phyloP scores from a whole-genome alignment of 768 basidiomycete genomes.

The Tricholoma saponaceum region DNA sequence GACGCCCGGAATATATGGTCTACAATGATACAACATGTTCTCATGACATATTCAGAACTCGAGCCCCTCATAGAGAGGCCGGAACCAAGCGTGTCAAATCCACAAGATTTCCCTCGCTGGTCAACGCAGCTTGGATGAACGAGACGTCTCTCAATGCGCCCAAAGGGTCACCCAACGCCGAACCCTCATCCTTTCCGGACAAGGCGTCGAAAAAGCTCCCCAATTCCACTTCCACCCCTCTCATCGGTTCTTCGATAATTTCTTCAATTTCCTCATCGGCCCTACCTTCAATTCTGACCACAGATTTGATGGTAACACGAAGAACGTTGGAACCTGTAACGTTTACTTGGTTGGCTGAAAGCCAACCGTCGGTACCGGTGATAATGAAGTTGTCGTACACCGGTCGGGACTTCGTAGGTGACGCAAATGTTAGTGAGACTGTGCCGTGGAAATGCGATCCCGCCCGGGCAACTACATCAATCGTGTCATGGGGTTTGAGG shows the following conservation, averaged over 20 bases:
- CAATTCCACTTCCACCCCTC: constrained; percentile 57
- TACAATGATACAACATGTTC: no score
- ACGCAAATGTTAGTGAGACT: constrained; percentile 60
- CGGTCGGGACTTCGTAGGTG: constrained; percentile 41
- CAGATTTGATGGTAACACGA: constrained; percentile 37
- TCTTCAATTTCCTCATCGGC: constrained; percentile 44
- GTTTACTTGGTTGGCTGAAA: constrained; percentile 38
- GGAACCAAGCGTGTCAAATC: constrained; percentile 44
- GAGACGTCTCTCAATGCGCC: constrained; percentile 72
- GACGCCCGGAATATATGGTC: no score
- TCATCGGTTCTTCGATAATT: constrained; percentile 41
- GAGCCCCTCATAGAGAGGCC: neutral
- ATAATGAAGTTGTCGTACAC: constrained; percentile 40
- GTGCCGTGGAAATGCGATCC: constrained; percentile 52
- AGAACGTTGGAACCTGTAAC: constrained; percentile 21
- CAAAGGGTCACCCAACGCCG: constrained; percentile 51
- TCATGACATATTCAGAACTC: no score
- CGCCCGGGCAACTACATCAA: constrained; percentile 52
- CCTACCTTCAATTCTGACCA: constrained; percentile 31
- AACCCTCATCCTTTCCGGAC: constrained; percentile 44
- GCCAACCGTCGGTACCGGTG: constrained; percentile 61
- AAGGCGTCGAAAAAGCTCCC: constrained; percentile 55
- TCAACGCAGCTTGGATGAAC: constrained; percentile 74
- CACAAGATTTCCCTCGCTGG: constrained; percentile 56
- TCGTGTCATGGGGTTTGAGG: constrained; percentile 77